These are phyloP conservation scores for Metschnikowia rubicola DNA, from an alignment of 805 yeast genomes.

Conservation along the genomic window DNA sequence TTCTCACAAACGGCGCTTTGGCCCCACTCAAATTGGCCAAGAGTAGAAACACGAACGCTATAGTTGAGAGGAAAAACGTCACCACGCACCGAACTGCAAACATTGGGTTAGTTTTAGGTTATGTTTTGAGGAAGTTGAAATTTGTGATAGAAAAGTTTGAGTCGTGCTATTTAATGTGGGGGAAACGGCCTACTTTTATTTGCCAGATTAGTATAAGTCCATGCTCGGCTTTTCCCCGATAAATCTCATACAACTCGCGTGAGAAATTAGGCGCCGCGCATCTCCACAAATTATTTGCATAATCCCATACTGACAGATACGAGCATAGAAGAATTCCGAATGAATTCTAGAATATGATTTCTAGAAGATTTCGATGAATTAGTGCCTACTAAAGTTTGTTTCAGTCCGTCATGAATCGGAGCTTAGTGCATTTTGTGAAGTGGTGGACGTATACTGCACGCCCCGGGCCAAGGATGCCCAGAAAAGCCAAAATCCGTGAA, in stretches of 20 bases:
- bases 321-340: not conserved
- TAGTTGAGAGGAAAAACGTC: slow-evolving; percentile 13
- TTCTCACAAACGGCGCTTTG: slow-evolving; percentile 11
- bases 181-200: not conserved
- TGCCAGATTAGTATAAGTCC: not conserved
- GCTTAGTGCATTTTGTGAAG: no score
- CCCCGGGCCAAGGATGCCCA: not conserved
- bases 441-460: no score
- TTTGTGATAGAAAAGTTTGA: not conserved
- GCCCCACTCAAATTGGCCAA: slow-evolving; percentile 15
- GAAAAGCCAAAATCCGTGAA: slow-evolving; percentile 1
- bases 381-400: no score
- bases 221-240: slow-evolving; percentile 3
- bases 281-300: not conserved
- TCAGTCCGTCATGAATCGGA: no score
- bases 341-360: not conserved
- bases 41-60: slow-evolving; percentile 13
- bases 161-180: not conserved
- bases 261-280: not conserved
- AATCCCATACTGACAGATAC: not conserved
- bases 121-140: not conserved
- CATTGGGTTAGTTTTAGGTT: slow-evolving; percentile 1
- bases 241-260: not conserved
- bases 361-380: no score
- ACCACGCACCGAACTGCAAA: slow-evolving; percentile 8